phyloP scores from a whole-genome alignment of 352 stramenopile species.

The Globisporangium paddicum region DNA sequence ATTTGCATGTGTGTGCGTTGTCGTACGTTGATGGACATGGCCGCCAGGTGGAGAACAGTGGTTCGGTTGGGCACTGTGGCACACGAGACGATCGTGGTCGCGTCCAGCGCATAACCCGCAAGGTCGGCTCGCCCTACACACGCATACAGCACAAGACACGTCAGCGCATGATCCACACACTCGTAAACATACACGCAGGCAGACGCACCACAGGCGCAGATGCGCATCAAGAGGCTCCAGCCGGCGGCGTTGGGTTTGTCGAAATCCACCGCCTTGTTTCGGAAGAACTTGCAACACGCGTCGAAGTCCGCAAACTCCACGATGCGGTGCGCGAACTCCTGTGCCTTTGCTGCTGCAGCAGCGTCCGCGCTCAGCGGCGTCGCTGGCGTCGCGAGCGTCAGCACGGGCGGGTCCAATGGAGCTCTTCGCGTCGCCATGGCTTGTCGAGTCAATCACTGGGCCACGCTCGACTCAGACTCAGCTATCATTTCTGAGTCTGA shows the following conservation, averaged over 20 bases:
- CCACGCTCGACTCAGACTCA: no score
- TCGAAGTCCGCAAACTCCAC: conserved; percentile 68
- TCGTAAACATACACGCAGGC: not conserved
- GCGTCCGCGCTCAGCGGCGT: not conserved
- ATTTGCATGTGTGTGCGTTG: not conserved
- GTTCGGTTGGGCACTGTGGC: conserved; percentile 62
- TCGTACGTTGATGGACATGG: conserved; percentile 67
- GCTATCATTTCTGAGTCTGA: no score
- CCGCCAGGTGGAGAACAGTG: conserved; percentile 71
- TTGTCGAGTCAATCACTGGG: not conserved
- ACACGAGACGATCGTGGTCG: conserved; percentile 50
- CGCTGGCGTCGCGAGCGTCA: not conserved
- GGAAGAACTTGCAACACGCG: conserved; percentile 54
- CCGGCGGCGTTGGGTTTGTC: conserved; percentile 49
- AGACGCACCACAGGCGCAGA: conserved; percentile 56
- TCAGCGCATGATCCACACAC: not conserved
- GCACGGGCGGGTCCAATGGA: not conserved
- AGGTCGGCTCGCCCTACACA: conserved; percentile 57
- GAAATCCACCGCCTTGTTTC: conserved; percentile 55
- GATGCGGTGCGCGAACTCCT: conserved; percentile 72
- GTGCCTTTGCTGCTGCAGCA: conserved; percentile 22
- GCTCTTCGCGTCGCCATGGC: not conserved
- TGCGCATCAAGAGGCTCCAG: conserved; percentile 80
- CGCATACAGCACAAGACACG: not conserved
- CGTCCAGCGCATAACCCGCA: conserved; percentile 45